Evolutionary conservation across 768 basidiomycete species (phyloP).

Genomic region (Neoboletus brunneissimus): DNA sequence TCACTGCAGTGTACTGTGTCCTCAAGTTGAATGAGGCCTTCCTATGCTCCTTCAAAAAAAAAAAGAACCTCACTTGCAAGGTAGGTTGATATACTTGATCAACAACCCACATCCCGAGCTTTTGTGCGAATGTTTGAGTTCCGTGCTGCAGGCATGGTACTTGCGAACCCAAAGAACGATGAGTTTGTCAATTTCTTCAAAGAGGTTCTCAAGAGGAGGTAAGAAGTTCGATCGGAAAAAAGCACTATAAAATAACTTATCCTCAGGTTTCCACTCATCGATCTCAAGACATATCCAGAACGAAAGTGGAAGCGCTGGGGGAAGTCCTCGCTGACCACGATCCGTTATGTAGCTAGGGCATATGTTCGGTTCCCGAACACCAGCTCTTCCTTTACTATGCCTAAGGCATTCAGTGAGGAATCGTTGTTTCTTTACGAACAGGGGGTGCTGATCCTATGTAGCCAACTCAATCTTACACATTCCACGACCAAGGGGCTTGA

Average conservation of each 20-base stretch:
- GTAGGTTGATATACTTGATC: not conserved
- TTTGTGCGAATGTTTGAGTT: not conserved
- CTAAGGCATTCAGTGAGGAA: not conserved
- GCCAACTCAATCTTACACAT: not conserved
- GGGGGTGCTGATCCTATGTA: not conserved
- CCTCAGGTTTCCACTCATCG: too few species aligned
- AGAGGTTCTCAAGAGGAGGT: too few species aligned
- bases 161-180: not conserved
- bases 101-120: not conserved
- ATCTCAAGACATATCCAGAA: too few species aligned
- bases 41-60: not conserved
- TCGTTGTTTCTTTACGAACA: not conserved
- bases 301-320: not conserved
- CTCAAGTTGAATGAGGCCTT: not conserved
- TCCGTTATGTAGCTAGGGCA: slow-evolving; percentile 1
- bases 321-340: not conserved
- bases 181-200: too few species aligned
- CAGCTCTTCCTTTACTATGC: not conserved
- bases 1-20: not conserved
- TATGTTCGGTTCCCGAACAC: not conserved
- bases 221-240: not conserved
- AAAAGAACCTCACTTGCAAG: not conserved
- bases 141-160: not conserved
- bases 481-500: too few species aligned
- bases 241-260: not conserved